Base-by-base conservation (phyloP, 1,139 yeast species). In the Taphrina betulina region DNA sequence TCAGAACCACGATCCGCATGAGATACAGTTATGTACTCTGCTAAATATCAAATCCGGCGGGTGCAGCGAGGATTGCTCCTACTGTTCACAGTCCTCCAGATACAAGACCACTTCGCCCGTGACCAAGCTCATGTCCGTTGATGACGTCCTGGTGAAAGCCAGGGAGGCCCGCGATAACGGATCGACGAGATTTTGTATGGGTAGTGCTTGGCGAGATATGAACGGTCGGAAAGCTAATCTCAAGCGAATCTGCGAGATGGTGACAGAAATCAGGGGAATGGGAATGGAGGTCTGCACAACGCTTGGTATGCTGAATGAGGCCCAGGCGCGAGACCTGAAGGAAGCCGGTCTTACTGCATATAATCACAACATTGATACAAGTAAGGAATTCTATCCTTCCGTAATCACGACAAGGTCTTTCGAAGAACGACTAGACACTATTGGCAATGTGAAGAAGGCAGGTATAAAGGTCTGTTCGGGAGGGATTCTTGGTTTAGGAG, bases 161-260 rank as follows among this genome's bases (percentile, higher is more conserved):
- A 71, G 70, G 46, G 76, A 75, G 53, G 92, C 94, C 3, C 82
- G 83, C 64, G 71, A 66, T 3, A 83, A 83, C 61, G 92, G 92
- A 0, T 78, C 85, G 0, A 85, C 94, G 0, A 73, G 95, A 60
- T 85, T 85, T 65, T 85, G 95, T 66, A 80, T 85, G 83, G 95
- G 94, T 42, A 88, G 92, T 10, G 95, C 94, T 1, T 85, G 92
- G 92, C 76, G 95, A 66, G 92, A 84, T 61, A 85, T 85, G 94
- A 73, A 75, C 45, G 94, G 94, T 7, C 73, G 94, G 51, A 85
- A 83, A 66, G 77, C 81, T 22, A 88, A 85, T 0, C 67, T 85
- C 61, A 78, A 76, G 60, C 78, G 74, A 62, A 82, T 85, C 58
- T 73, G 80, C 17, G 78, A 79, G 56, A 84, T 85, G 92, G 83